Evolutionary conservation across 2,329 filamentous ascomycete species (phyloP), one percentile per base, ranked within the genome.

Genomic region (Clarireedia paspali): DNA sequence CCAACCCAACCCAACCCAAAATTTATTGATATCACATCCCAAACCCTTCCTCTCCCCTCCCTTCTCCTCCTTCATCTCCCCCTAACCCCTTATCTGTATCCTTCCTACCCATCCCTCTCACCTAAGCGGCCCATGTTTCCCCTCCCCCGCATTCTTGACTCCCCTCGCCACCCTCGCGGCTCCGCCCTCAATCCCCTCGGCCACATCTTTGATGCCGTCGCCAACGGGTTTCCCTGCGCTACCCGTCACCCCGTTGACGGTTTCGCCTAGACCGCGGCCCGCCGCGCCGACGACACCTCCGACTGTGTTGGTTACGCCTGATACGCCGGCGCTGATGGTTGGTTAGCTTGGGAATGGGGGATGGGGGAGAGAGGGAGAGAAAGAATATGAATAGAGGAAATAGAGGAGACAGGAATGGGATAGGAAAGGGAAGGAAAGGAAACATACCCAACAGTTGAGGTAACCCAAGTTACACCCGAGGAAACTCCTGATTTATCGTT

Each of bases 141-240:
- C 61, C 47, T 62, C 62, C 5, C 63, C 62, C 40, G 63, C 63
- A 40, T 55, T 61, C 60, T 64, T 63, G 6, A 64, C 59, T 1
- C 62, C 62, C 26, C 56, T 52, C 7, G 61, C 63, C 14, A 65
- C 59, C 14, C 52, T 56, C 6, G 61, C 59, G 15, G 60, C 60
- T 20, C 63, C 63, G 3, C 59, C 60, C 53, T 65, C 62, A 24
- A 65, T 57, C 1, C 62, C 62, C 40, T 62, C 49, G 5, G 57
- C 59, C 10, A 65, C 55, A 55, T 63, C 58, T 38, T 64, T 64
- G 14, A 65, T 57, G 0, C 62, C 63, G 54, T 65, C 62, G 1
- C 63, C 62, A 38, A 65, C 60, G 1, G 61, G 61, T 36, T 65
- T 65, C 17, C 62, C 62, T 34, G 53, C 53, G 2, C 52, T 56